Conservation (phyloP, 371 early-diverging fungal species). For the Chytridium lagenaria region DNA sequence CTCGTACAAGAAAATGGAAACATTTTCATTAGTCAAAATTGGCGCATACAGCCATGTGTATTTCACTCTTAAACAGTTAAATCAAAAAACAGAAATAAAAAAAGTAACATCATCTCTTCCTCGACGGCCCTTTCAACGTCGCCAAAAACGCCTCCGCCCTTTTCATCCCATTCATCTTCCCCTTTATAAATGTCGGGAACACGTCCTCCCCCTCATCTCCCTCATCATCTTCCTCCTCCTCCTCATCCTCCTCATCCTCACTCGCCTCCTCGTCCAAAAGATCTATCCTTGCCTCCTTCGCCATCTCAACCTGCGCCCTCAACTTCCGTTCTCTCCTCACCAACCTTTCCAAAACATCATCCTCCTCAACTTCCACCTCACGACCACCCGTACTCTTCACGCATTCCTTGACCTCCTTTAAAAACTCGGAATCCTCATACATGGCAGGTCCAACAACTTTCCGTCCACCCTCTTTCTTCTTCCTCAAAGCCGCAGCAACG, state of each 20-base stretch:
- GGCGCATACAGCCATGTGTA: too few relatives aligned
- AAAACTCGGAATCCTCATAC: conserved; percentile 23
- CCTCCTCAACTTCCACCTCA: neutral
- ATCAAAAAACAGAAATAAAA: too few relatives aligned
- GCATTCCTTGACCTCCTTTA: conserved; percentile 19
- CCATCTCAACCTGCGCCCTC: conserved; percentile 30
- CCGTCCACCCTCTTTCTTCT: neutral
- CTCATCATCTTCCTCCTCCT: conserved; percentile 21
- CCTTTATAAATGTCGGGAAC: neutral
- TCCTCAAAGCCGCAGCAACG: conserved; percentile 20
- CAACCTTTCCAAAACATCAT: conserved; percentile 10
- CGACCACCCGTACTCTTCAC: neutral
- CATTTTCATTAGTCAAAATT: too few relatives aligned
- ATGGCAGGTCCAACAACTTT: conserved; percentile 24
- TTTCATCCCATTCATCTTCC: conserved; percentile 15
- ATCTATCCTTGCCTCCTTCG: conserved; percentile 25
- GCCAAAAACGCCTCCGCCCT: conserved; percentile 30
- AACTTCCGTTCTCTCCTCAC: conserved; percentile 26
- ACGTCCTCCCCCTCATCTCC: neutral
- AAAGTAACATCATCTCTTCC: neutral
- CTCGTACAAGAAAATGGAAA: too few relatives aligned
- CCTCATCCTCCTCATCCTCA: conserved; percentile 16
- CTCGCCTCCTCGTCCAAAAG: conserved; percentile 28
- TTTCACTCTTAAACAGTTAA: too few relatives aligned
- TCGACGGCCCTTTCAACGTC: conserved; percentile 11